Conservation (phyloP, 2,329 filamentous ascomycete genomes). For the Trichoderma harzianum region DNA sequence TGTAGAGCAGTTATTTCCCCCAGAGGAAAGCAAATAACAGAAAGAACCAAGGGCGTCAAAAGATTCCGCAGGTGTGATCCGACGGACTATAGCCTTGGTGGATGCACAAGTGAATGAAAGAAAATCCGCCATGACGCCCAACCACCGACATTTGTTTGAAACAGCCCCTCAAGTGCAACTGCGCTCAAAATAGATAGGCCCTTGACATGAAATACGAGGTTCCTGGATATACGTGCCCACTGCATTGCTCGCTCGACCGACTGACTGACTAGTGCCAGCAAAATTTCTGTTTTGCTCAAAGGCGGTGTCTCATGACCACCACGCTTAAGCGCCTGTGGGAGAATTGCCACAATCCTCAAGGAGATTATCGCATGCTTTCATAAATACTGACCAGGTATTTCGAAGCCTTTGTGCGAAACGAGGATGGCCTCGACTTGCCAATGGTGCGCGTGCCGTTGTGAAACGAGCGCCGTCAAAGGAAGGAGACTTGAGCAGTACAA, state of each 20-base stretch:
- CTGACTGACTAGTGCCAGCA: conserved; percentile 19
- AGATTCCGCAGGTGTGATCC: background rate
- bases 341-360: conserved; percentile 25
- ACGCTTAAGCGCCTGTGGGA: conserved; percentile 7
- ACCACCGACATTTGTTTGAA: background rate
- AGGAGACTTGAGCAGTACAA: conserved; percentile 17
- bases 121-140: background rate
- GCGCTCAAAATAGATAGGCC: background rate
- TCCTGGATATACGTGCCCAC: conserved; percentile 40
- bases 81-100: background rate
- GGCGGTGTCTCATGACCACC: conserved; percentile 3
- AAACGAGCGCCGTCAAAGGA: conserved; percentile 2
- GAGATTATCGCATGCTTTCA: conserved; percentile 27
- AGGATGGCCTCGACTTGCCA: conserved; percentile 58
- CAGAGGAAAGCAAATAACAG: background rate
- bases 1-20: background rate
- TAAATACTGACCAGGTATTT: conserved; percentile 53
- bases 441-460: conserved; percentile 22
- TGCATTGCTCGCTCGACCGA: conserved; percentile 48
- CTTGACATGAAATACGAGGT: background rate
- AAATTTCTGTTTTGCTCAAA: conserved; percentile 10
- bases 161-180: background rate
- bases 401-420: conserved; percentile 44
- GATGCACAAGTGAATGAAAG: background rate
- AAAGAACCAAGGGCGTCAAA: background rate